A percentile compares a stretch with the other conserved stretches of the same genome.
Conservation (phyloP, 1,139 yeast species). For the Tardiomyces blankii region DNA sequence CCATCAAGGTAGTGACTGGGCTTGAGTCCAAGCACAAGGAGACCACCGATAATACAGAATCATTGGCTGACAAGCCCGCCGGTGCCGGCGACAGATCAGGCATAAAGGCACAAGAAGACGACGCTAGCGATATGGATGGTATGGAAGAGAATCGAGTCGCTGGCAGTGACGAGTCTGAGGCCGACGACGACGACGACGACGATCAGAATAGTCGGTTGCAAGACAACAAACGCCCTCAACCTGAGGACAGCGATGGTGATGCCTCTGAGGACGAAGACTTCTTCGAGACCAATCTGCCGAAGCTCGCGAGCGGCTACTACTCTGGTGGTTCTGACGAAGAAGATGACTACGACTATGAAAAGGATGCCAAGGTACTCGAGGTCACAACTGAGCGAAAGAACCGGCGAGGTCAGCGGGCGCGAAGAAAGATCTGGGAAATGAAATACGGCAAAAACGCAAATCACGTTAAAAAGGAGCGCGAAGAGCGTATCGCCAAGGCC, state of each 20-base stretch:
- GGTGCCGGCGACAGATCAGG: too few relatives aligned
- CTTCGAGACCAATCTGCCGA: conserved; percentile 40
- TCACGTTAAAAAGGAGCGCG: conserved; percentile 52
- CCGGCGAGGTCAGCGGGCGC: conserved; percentile 93
- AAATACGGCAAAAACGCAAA: conserved; percentile 80
- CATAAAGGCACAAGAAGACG: conserved; percentile 12
- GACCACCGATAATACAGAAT: conserved; percentile 10
- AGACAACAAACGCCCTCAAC: conserved; percentile 8
- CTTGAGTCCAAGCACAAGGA: conserved; percentile 9
- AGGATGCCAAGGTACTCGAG: conserved; percentile 31
- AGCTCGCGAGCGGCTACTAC: conserved; percentile 62
- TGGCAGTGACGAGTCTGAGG: conserved; percentile 26
- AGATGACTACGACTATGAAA: conserved; percentile 41
- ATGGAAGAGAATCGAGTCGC: conserved; percentile 7
- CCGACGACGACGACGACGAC: conserved; percentile 6
- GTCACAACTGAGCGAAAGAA: conserved; percentile 54
- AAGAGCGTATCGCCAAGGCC: conserved; percentile 58
- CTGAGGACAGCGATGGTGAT: conserved; percentile 28
- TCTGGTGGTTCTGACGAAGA: conserved; percentile 67
- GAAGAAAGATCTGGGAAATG: conserved; percentile 92
- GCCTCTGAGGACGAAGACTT: conserved; percentile 30
- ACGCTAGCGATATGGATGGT: conserved; percentile 18
- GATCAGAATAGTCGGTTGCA: too few relatives aligned
- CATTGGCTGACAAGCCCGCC: too few relatives aligned
- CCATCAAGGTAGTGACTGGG: conserved; percentile 52